A percentile compares a stretch with the other conserved stretches of the same genome.
Evolutionary conservation across 768 basidiomycete species (phyloP).

Genomic region (Mycena crocata): DNA sequence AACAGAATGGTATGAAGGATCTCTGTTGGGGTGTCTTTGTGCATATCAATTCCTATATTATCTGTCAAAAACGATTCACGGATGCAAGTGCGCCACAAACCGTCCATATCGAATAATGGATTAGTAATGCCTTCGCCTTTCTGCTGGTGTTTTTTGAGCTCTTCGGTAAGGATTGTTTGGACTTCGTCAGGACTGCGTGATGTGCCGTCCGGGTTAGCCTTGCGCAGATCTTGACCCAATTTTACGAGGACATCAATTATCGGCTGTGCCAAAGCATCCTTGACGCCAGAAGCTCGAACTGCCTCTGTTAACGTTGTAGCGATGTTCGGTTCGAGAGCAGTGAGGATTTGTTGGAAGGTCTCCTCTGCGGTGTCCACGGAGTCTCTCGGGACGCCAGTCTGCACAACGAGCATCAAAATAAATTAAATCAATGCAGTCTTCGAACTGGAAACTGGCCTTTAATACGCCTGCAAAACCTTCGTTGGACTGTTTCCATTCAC

Average conservation of each 20-base stretch:
- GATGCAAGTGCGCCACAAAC: background rate
- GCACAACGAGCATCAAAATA: background rate
- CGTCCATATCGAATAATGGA: constrained; percentile 5
- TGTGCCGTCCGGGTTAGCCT: background rate
- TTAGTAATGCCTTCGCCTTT: constrained; percentile 5
- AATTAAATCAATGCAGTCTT: background rate
- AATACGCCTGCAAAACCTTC: constrained; percentile 1
- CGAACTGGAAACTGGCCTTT: background rate
- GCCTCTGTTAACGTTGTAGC: constrained; percentile 3
- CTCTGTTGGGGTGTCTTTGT: constrained; percentile 46
- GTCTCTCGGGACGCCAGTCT: background rate
- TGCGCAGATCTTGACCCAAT: constrained; percentile 2
- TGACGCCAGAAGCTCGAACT: background rate
- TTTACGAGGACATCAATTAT: constrained; percentile 1
- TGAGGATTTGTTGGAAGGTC: constrained; percentile 21
- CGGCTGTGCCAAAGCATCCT: background rate
- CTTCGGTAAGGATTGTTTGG: constrained; percentile 3
- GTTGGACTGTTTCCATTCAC: constrained; percentile 32
- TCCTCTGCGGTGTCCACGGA: constrained; percentile 4
- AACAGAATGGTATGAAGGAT: constrained; percentile 49
- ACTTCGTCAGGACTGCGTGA: background rate
- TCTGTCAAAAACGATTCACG: background rate
- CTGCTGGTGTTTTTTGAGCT: constrained; percentile 8
- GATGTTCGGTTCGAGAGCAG: constrained; percentile 16
- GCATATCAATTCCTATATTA: constrained; percentile 40